Evolutionary conservation across 2,329 filamentous ascomycete species (phyloP), one percentile per base, ranked within the genome.

Genomic region (Ceratocystis cubensis): DNA sequence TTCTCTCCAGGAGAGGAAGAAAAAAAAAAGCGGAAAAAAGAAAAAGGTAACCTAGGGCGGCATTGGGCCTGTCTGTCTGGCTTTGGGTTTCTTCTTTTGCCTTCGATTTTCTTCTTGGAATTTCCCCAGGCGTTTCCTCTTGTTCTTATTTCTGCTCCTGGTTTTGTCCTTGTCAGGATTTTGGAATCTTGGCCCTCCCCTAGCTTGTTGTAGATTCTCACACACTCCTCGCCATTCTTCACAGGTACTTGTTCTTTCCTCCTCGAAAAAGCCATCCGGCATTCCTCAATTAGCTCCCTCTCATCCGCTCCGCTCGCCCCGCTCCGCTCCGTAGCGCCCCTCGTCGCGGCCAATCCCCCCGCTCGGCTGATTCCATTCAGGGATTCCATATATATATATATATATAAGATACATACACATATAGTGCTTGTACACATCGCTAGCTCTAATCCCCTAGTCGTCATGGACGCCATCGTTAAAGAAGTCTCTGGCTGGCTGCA

Each of bases 401-500:
- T 7, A 10, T 30, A 6, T 30, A 13, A 13, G 37, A 37, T 37
- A 37, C 37, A 37, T 7, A 37, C 37, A 37, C 37, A 13, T 37
- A 37, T 37, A 37, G 3, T 6, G 15, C 5, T 48, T 48, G 17
- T 20, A 17, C 17, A n/a, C 45, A n/a, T 20, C 25, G 13, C 53
- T 7, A 10, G 5, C 22, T 13, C 53, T 13, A 25, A 13, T 15
- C 22, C 25, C 15, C 45, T 17, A n/a, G 20, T 13, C 66, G 28
- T 17, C 37, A 67, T 65, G 66, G 66, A 65, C 33, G 44, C 41
- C 53, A 62, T 67, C 17, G 25, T 44, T 25, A 41, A 44, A 15
- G 62, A 61, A n/a, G 30, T 61, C 10, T 53, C 66, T 20, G 25
- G 25, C 48, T 67, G 66, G 66, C 63, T 67, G 2, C 20, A 62